Conservation (phyloP, 768 basidiomycete genomes). For the Suillus subaureus region DNA sequence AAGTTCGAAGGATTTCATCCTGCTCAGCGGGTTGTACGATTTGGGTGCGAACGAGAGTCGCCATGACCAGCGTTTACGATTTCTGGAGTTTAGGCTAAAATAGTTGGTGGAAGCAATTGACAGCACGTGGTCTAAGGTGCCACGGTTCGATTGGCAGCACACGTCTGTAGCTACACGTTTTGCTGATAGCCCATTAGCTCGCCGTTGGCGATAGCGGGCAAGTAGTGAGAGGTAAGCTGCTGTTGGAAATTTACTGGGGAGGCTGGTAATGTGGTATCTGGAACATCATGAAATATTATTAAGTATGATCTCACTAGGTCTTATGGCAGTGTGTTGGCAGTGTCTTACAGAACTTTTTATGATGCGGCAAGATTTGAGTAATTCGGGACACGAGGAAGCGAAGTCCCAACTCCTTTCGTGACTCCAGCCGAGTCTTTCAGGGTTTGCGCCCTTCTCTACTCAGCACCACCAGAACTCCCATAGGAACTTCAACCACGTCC, state of each 20-base stretch:
- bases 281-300: background rate
- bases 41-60: constrained; percentile 28
- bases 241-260: background rate
- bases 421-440: background rate
- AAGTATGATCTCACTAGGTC: no score
- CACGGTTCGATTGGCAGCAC: background rate
- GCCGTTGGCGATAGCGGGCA: background rate
- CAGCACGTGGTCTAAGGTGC: background rate
- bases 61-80: constrained; percentile 20
- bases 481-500: background rate
- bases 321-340: background rate
- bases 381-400: background rate
- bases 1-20: constrained; percentile 11
- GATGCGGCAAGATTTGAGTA: background rate
- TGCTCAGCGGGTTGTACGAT: constrained; percentile 6
- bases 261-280: background rate
- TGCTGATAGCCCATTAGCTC: background rate
- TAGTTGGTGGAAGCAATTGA: background rate
- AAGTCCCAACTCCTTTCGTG: background rate
- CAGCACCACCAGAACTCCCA: background rate
- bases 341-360: background rate
- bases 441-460: background rate
- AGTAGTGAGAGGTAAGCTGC: background rate
- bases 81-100: constrained; percentile 3
- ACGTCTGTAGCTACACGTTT: background rate